Evolutionary conservation across 352 stramenopile species (phyloP).

Genomic region (Globisporangium megalacanthum): DNA sequence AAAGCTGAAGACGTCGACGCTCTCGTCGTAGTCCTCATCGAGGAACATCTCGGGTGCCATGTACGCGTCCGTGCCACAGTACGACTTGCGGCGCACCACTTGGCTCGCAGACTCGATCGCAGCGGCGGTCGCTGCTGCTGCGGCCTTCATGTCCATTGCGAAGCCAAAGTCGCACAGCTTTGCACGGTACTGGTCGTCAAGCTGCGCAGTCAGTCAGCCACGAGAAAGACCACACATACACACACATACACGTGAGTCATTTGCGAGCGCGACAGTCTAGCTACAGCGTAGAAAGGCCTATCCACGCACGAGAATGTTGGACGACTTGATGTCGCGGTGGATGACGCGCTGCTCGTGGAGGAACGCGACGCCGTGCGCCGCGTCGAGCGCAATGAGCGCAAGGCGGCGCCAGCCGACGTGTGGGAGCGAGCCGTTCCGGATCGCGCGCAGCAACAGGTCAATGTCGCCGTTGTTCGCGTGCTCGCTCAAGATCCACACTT

Average conservation of each 20-base stretch:
- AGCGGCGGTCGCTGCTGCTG: constrained; percentile 7
- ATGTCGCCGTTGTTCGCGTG: constrained; percentile 74
- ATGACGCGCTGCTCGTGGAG: constrained; percentile 87
- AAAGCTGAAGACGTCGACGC: constrained; percentile 83
- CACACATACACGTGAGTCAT: not conserved
- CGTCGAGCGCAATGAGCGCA: constrained; percentile 66
- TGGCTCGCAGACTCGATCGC: constrained; percentile 21
- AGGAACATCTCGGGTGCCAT: constrained; percentile 84
- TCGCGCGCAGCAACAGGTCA: constrained; percentile 55
- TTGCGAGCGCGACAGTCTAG: not conserved
- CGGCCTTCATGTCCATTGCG: constrained; percentile 52
- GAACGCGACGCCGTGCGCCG: constrained; percentile 92
- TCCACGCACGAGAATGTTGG: constrained; percentile 59
- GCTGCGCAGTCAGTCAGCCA: constrained; percentile 6
- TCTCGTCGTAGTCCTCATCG: constrained; percentile 81
- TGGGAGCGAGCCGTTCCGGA: constrained; percentile 30
- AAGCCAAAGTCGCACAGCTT: constrained; percentile 88
- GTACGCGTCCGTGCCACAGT: constrained; percentile 84
- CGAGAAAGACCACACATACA: not conserved
- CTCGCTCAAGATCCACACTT: constrained; percentile 83
- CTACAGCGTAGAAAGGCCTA: too few relatives aligned
- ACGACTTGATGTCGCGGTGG: constrained; percentile 87
- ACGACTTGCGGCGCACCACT: constrained; percentile 67
- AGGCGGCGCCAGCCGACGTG: constrained; percentile 64
- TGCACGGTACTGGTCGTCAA: constrained; percentile 60